phyloP scores from a whole-genome alignment of 192 early-diverging fungal genomes.

The Rhizoclosmatium globosum region DNA sequence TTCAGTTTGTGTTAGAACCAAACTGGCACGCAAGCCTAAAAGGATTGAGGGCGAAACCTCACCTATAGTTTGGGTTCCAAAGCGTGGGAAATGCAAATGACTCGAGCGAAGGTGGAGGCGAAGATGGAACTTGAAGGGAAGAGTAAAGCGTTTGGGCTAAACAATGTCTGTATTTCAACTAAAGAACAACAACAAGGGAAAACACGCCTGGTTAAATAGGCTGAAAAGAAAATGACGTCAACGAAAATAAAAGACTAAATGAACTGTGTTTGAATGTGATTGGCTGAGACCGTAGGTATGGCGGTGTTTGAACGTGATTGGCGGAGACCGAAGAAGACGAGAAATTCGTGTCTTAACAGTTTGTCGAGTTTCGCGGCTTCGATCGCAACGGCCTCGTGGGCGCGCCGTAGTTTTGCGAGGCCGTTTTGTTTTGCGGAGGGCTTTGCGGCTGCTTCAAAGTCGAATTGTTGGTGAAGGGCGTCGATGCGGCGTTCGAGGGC shows the following conservation, averaged over 20 bases:
- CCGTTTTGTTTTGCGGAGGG: not conserved
- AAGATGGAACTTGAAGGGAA: not conserved
- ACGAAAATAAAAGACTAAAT: not conserved
- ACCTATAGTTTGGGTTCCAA: not conserved
- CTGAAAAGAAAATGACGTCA: not conserved
- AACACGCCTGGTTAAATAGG: not conserved
- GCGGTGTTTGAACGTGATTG: not conserved
- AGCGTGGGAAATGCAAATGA: no score
- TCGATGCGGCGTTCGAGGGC: not conserved
- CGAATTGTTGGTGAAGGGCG: not conserved
- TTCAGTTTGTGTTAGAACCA: not conserved
- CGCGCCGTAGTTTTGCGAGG: not conserved
- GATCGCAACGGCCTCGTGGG: conserved; percentile 3
- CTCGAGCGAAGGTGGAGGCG: no score
- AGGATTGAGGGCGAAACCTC: not conserved
- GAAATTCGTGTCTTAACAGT: not conserved
- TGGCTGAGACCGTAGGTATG: not conserved
- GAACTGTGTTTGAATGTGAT: no score
- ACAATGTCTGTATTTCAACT: not conserved
- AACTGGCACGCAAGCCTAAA: not conserved
- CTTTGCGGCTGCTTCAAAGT: not conserved
- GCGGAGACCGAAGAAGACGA: not conserved
- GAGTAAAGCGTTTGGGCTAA: not conserved
- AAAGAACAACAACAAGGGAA: not conserved
- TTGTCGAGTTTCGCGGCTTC: not conserved